These are phyloP conservation scores for Boletus rubropictus DNA, from an alignment of 768 basidiomycete species.

Conservation along the genomic window DNA sequence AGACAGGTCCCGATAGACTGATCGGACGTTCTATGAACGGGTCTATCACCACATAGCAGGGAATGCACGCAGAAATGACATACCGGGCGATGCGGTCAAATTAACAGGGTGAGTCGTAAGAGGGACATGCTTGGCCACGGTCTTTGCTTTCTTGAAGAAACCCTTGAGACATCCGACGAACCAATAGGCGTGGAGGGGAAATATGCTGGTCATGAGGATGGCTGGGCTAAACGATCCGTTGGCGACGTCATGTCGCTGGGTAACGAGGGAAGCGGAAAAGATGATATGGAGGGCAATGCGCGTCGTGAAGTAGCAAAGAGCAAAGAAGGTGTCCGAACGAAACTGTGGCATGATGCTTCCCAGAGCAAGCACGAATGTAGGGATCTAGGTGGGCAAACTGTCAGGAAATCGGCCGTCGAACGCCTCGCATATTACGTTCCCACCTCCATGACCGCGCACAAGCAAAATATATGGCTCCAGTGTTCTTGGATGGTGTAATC, in stretches of 20 bases:
- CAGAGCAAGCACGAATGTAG: slow-evolving; percentile 48
- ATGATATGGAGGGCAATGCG: slow-evolving; percentile 44
- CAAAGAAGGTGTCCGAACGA: slow-evolving; percentile 48
- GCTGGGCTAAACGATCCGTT: slow-evolving; percentile 37
- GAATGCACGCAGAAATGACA: background rate
- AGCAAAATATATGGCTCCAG: slow-evolving; percentile 40
- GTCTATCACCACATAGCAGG: background rate
- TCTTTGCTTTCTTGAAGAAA: slow-evolving; percentile 33
- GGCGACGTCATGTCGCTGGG: slow-evolving; percentile 27
- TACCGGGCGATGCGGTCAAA: slow-evolving; percentile 6
- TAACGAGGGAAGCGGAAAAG: slow-evolving; percentile 30
- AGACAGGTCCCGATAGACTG: background rate
- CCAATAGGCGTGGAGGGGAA: slow-evolving; percentile 51
- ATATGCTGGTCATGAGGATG: slow-evolving; percentile 35
- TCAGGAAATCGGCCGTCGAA: background rate
- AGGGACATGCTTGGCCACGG: background rate
- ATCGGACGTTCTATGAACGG: slow-evolving; percentile 15
- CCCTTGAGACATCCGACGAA: slow-evolving; percentile 47
- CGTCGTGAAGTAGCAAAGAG: slow-evolving; percentile 44
- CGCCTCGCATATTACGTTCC: background rate
- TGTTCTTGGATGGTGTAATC: slow-evolving; percentile 32
- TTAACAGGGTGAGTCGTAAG: slow-evolving; percentile 3
- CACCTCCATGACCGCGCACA: slow-evolving; percentile 46
- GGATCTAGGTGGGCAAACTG: slow-evolving; percentile 32
- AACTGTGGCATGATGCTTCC: slow-evolving; percentile 39